Evolutionary conservation across 768 basidiomycete genomes (phyloP).

Genomic region (Boletellus ananas): DNA sequence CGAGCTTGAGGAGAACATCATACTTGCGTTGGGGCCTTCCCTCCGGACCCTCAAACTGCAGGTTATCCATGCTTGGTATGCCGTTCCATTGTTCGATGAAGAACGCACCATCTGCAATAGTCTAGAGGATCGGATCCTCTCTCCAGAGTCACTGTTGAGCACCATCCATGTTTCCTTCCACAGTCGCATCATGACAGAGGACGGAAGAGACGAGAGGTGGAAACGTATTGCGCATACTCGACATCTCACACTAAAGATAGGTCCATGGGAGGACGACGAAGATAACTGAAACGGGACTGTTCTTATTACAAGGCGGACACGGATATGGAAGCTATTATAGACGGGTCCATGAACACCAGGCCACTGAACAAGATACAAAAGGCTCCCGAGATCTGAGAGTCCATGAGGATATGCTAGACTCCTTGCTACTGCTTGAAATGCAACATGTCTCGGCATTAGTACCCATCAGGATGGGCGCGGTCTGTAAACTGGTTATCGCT

Average conservation of each 20-base stretch:
- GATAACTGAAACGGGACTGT: conserved; percentile 1
- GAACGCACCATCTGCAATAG: conserved; percentile 31
- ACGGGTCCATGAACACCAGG: not conserved
- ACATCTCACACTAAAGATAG: conserved; percentile 22
- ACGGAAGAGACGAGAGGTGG: conserved; percentile 24
- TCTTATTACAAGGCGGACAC: not conserved
- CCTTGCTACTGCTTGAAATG: not conserved
- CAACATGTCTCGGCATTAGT: conserved; percentile 7
- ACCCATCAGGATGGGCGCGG: conserved; percentile 47
- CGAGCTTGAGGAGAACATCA: conserved; percentile 32
- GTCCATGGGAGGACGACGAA: conserved; percentile 29
- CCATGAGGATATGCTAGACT: conserved; percentile 2
- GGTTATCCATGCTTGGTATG: conserved; percentile 35
- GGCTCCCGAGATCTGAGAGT: conserved; percentile 1
- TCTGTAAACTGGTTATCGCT: conserved; percentile 28
- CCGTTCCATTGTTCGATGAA: conserved; percentile 27
- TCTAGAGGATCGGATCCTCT: conserved; percentile 24
- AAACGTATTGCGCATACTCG: conserved; percentile 20
- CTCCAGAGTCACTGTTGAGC: conserved; percentile 2
- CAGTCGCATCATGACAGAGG: conserved; percentile 18
- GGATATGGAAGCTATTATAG: not conserved
- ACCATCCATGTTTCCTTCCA: conserved; percentile 19
- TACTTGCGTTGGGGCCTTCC: conserved; percentile 27
- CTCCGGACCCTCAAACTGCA: conserved; percentile 35
- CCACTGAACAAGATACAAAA: conserved; percentile 1